Evolutionary conservation across 371 early-diverging fungal species (phyloP), one percentile per base, ranked within the genome.

Genomic region (Mortierella sp.): DNA sequence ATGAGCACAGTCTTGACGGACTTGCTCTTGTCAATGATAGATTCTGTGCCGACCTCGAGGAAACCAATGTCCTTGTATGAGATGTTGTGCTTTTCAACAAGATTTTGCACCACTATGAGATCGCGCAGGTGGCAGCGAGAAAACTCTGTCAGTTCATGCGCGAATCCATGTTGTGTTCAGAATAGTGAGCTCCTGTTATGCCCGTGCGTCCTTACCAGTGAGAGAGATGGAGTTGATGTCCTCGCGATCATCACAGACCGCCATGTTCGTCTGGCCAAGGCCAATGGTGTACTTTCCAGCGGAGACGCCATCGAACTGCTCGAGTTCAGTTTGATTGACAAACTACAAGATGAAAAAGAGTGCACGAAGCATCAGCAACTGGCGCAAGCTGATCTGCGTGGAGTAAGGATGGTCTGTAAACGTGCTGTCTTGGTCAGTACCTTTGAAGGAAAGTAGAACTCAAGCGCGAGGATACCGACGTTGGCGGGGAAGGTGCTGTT

Each of bases 1-100:
- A 98, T 97, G 66, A 99, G 87, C 56, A 93, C 93, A 14, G 97
- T 89, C 87, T 98, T 98, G 74, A 96, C 95, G 21, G 97, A 91
- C 87, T 99, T 99, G 60, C 95, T 92, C 86, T 97, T 96, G 88
- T 99, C 99, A 64, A 96, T 94, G 80, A 97, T 95, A 54, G 98
- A 96, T 83, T 99, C 99, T 46, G 99, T 98, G 57, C 99, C 99
- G 50, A 99, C 97, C 78, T 99, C 99, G 39, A 99, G 86, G 45
- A 93, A 91, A 46, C 98, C 98, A 82, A 99, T 93, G 76, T 92
- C 88, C 50, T 81, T 88, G 82, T 89, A 90, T 48, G 88, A 76
- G 56, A 98, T 89, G 60, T 91, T 89, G 87, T 96, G 93, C 88
- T 94, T 96, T 66, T 94, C 94, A 84, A 97, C 87, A 61, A 98